phyloP scores from a whole-genome alignment of 2,329 filamentous ascomycete genomes.

The Penicillium psychrosexuale region DNA sequence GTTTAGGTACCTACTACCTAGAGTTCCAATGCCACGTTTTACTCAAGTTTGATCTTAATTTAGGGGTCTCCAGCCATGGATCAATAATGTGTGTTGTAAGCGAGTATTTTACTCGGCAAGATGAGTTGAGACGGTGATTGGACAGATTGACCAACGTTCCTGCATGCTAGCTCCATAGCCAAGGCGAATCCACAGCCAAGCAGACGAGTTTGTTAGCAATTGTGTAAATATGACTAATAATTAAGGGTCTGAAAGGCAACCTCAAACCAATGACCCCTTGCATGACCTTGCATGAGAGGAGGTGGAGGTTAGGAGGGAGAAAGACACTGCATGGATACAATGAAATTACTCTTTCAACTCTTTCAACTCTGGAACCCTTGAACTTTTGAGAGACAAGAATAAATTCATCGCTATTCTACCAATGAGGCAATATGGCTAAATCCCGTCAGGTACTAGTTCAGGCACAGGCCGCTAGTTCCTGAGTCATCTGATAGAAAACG shows the following conservation, averaged over 20 bases:
- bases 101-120: background rate
- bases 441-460: background rate
- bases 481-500: constrained; percentile 2
- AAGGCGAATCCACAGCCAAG: background rate
- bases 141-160: background rate
- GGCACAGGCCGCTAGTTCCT: constrained; percentile 8
- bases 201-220: background rate
- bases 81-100: background rate
- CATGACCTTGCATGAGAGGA: background rate
- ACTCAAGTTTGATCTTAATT: background rate
- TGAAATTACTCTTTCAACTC: background rate
- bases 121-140: background rate
- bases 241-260: background rate
- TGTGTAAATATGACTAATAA: too few species aligned
- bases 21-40: background rate
- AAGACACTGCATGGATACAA: background rate
- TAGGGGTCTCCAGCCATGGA: background rate
- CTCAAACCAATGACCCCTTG: background rate
- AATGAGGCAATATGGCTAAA: background rate
- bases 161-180: background rate
- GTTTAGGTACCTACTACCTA: background rate
- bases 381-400: background rate
- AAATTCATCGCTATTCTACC: too few species aligned
- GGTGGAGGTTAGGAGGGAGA: background rate
- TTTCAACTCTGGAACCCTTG: background rate